Evolutionary conservation across 768 basidiomycete genomes (phyloP), one percentile per base, ranked within the genome.

Genomic region (Pisolithus sp.): DNA sequence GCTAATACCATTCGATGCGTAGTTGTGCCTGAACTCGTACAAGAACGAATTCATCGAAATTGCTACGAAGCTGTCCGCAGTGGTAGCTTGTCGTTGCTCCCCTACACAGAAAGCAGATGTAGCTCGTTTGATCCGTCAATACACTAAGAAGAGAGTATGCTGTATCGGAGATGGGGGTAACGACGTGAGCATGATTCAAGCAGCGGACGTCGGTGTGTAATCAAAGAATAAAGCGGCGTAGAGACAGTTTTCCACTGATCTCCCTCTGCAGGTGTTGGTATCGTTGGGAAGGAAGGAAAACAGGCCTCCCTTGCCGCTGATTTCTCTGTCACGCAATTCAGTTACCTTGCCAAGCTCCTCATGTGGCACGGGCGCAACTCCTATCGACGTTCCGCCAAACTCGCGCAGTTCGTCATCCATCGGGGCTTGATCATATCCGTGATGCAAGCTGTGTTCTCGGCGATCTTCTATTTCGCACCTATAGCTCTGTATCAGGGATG

Each of bases 141-240:
- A 85, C 63, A 96, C 95, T 3, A 88, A 83, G 71, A 98, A 97
- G 68, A 83, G 95, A 0, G 95, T 99, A 0, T 98, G 95, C 67
- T 98, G 96, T 64, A 98, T 98, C 53, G 96, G 96, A 2, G 96
- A 99, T 71, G 96, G 96, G 31, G 96, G 96, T 4, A 99, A 99
- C 67, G 96, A 99, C 65, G 96, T 99, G 56, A 93, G 90, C 67
- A 99, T 99, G 96, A 99, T 99, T 55, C 96, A 98, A 63, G 96
- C 96, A 1, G 96, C 96, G 2, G 93, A 98, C 62, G 93, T 99
- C 53, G 95, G 93, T 93, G 45, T 65, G 92, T 82, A 28, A 15
- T 50, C 12, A 5, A 15, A 15, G 12, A 15, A 34, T 15, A 13
- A 34, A 39, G 18, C 17, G 40, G n/a, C 17, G 28, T 23, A 20